A percentile compares a stretch with the other conserved stretches of the same genome.
These are phyloP conservation scores for Stentor coeruleus DNA, from an alignment of 73 alveolate species.

Conservation along the genomic window DNA sequence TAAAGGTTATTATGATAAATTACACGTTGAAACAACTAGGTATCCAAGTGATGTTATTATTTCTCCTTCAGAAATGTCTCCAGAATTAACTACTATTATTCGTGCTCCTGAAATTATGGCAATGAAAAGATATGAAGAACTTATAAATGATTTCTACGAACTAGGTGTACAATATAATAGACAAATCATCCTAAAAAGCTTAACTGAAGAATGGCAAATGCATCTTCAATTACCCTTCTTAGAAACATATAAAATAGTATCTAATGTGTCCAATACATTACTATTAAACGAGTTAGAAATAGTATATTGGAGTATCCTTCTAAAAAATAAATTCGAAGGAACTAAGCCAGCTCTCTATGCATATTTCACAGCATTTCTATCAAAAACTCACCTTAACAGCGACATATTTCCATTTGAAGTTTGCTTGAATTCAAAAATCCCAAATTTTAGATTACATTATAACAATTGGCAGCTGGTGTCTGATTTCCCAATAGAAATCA, in stretches of 20 bases:
- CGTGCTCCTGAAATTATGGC: background rate
- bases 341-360: background rate
- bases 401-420: background rate
- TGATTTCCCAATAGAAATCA: background rate
- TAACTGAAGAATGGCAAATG: background rate
- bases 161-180: background rate
- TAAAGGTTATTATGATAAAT: background rate
- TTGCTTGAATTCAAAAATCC: background rate
- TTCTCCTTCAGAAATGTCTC: background rate
- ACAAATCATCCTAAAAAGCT: background rate
- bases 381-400: background rate
- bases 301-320: slow-evolving; percentile 5
- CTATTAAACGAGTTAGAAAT: background rate
- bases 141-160: background rate
- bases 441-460: background rate
- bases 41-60: background rate
- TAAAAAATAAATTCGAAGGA: background rate
- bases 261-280: background rate
- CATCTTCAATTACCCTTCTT: background rate
- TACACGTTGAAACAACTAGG: background rate
- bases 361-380: background rate
- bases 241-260: background rate
- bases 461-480: slow-evolving; percentile 16
- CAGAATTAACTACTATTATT: background rate
- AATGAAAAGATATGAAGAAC: too few relatives aligned